Evolutionary conservation across 768 basidiomycete species (phyloP), one percentile per base, ranked within the genome.

Genomic region (Rhodotorula toruloides): DNA sequence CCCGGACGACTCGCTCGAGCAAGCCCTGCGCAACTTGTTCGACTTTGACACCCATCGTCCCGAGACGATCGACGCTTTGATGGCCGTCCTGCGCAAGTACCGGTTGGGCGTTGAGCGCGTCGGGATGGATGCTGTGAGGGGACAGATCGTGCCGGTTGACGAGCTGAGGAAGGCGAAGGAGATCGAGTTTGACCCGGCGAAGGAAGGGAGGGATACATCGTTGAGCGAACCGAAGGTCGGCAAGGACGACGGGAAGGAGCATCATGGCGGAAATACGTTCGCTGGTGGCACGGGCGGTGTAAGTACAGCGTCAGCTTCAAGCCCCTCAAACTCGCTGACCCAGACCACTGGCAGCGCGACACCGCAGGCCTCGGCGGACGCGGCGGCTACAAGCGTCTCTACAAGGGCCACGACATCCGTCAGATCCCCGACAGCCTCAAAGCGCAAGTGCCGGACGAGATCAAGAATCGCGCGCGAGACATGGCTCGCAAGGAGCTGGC

Each of bases 401-500:
- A 65, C 53, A 65, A 58, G 36, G 60, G 60, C 16, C 40, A 50
- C 16, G 31, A 65, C 22, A 62, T 70, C 36, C 53, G 43, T 9
- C 68, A 70, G 29, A 47, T 70, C 27, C 39, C 63, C 16, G 60
- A 62, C 29, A n/a, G n/a, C 25, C 63, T 69, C 17, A 69, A 69
- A 40, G 54, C 63, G 1, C 39, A 65, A 8, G 68, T 69, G 4
- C 68, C 68, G 13, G 58, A 65, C 8, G 63, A 64, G 46, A 59
- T 66, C 59, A 42, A 42, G 37, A 44, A 65, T 46, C 36, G 60
- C 34, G 68, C 68, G 16, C 44, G 68, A 6, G 68, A 70, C 22
- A 70, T 70, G 68, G 68, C 68, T 12, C 19, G 67, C 47, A 54
- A 46, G 22, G 68, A 70, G 48, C 52, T 70, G 14, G 68, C 68